A percentile compares a stretch with the other conserved stretches of the same genome.
These are phyloP conservation scores for Giardia duodenalis DNA, from an alignment of 208 protist species.

Conservation along the genomic window DNA sequence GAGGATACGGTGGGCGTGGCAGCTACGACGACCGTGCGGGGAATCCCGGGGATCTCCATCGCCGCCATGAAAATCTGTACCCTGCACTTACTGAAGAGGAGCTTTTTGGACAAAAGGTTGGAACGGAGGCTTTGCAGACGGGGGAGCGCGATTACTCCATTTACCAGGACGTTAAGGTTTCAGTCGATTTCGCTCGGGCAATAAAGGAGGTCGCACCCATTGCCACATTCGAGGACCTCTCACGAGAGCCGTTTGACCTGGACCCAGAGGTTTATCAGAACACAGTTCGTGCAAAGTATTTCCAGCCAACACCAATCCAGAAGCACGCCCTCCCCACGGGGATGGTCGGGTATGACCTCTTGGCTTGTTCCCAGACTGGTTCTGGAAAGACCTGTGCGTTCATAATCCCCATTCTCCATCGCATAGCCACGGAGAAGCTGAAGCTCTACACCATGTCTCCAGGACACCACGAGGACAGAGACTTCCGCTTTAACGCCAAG, in stretches of 20 bases:
- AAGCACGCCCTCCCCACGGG: constrained; percentile 33
- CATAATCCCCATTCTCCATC: neutral
- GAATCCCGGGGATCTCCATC: neutral
- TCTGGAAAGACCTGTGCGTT: constrained; percentile 39
- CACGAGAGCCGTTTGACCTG: neutral
- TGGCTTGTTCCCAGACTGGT: constrained; percentile 38
- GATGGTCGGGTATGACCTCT: constrained; percentile 30
- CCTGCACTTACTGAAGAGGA: neutral
- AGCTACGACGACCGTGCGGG: neutral
- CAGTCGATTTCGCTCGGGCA: neutral
- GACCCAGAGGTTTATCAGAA: neutral
- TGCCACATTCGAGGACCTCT: neutral
- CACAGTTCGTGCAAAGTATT: neutral
- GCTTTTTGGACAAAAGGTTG: neutral
- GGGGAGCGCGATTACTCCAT: neutral
- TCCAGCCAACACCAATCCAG: constrained; percentile 42
- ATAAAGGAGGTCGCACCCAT: neutral
- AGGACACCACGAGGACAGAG: neutral
- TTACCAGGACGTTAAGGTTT: neutral
- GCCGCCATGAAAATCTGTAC: neutral
- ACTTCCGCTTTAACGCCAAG: neutral
- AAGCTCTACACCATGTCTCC: neutral
- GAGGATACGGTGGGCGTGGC: neutral
- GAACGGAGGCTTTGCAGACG: neutral
- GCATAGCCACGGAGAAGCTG: neutral